Base-by-base conservation (phyloP, 2,329 filamentous ascomycete genomes). In the Periglandula ipomoeae region DNA sequence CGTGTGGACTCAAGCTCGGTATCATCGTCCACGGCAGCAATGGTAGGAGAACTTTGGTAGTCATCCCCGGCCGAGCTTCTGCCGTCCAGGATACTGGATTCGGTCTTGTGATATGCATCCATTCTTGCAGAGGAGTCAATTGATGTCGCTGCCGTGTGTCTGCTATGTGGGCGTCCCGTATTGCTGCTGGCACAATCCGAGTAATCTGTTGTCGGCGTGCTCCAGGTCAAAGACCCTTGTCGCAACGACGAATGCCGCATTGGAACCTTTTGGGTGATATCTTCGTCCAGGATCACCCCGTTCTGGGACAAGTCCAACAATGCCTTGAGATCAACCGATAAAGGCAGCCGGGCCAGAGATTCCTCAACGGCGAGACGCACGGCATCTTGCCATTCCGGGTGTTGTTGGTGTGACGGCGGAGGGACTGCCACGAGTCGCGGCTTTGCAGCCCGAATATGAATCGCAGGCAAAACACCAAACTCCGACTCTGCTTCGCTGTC, bases 71-170 rank as follows among this genome's bases (percentile, higher is more conserved):
- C 47, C 30, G 43, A 30, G 27, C 41, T 45, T 40, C 22, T 42
- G 9, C 54, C 13, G 30, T 49, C 50, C 3, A 23, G 8, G 13
- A 27, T 27, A 30, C 27, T 22, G 3, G 40, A 32, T 19, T 10
- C 22, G 4, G 32, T 17, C 41, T 41, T 43, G 0, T 34, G 30
- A n/a, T 35, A 32, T 9, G 69, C 53, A 17, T 48, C 49, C 17
- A 22, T 5, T 13, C 32, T 45, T 15, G 30, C 19, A 8, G 47
- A 40, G 8, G 46, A 49, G 52, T 74, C 70, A 37, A 75, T 58
- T 0, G 72, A 74, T 0, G 72, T 75, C 24, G 65, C 68, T 8
- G 68, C 64, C 0, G 72, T 74, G 48, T 72, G 69, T 22, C 62
- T 65, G 2, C 71, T 74, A 24, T 63, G 62, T 1, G 70, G 68